Evolutionary conservation across 2,329 filamentous ascomycete genomes (phyloP).

Genomic region (Penicillium freii): DNA sequence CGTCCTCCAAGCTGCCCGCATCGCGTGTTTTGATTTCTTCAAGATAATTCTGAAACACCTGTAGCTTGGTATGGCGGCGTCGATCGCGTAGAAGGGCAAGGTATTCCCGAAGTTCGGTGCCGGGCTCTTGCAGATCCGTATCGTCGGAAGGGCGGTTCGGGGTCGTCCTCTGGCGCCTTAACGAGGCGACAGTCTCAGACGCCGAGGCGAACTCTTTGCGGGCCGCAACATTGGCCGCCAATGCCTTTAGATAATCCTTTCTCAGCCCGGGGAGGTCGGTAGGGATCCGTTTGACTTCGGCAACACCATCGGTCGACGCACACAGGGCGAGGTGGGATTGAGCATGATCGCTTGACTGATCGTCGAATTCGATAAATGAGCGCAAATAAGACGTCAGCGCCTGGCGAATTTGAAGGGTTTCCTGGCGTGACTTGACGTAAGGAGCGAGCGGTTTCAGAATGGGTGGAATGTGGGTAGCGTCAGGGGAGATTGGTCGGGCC

Average conservation of each 20-base stretch:
- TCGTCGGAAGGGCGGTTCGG: constrained; percentile 19
- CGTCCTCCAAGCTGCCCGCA: constrained; percentile 18
- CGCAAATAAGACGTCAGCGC: constrained; percentile 39
- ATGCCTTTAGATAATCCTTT: constrained; percentile 46
- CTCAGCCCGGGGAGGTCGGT: constrained; percentile 44
- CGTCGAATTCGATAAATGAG: constrained; percentile 36
- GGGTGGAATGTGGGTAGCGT: constrained; percentile 32
- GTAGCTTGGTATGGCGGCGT: constrained; percentile 46
- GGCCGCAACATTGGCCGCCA: constrained; percentile 44
- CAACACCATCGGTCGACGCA: constrained; percentile 32
- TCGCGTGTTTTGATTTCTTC: constrained; percentile 40
- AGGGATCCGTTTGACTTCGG: constrained; percentile 36
- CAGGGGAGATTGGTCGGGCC: constrained; percentile 21
- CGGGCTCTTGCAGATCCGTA: constrained; percentile 18
- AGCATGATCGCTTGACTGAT: constrained; percentile 22
- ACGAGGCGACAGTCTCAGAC: constrained; percentile 32
- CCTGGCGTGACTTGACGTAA: constrained; percentile 41
- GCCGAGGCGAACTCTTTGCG: constrained; percentile 39
- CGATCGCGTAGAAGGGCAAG: constrained; percentile 48
- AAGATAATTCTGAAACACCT: constrained; percentile 48
- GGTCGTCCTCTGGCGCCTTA: constrained; percentile 27
- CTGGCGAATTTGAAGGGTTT: constrained; percentile 41
- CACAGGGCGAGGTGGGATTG: constrained; percentile 38
- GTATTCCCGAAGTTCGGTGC: constrained; percentile 40
- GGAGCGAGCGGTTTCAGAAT: constrained; percentile 38